Evolutionary conservation across 139 green algal species (phyloP).

Genomic region (Micractinium sp.): DNA sequence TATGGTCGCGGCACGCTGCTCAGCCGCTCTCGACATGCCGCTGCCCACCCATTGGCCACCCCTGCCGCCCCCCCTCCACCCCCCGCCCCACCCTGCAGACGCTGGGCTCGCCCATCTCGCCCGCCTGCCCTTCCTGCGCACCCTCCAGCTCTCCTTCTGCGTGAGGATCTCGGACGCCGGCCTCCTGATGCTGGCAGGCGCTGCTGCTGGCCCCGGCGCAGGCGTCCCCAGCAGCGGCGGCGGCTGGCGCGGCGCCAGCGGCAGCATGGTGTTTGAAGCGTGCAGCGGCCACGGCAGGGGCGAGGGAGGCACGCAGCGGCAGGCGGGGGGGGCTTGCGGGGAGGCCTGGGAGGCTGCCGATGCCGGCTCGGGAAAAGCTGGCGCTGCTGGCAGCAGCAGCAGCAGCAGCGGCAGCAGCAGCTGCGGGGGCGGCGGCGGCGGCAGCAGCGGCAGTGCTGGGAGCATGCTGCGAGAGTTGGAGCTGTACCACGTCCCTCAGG

Average conservation of each 20-base stretch:
- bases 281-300: not conserved
- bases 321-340: not conserved
- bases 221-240: not conserved
- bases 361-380: not conserved
- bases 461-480: conserved; percentile 20
- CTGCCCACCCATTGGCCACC: too few relatives aligned
- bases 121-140: conserved; percentile 17
- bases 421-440: not conserved
- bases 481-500: conserved; percentile 32
- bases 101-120: not conserved
- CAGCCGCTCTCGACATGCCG: too few relatives aligned
- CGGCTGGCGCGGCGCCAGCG: not conserved
- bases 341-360: not conserved
- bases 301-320: not conserved
- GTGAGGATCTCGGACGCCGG: conserved; percentile 9
- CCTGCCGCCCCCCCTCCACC: too few relatives aligned
- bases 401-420: not conserved
- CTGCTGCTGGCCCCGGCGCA: not conserved
- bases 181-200: not conserved
- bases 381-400: not conserved
- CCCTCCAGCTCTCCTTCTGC: conserved; percentile 25
- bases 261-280: not conserved
- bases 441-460: not conserved
- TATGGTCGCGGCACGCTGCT: too few relatives aligned
- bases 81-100: not conserved